These are phyloP conservation scores for Zangia roseola DNA, from an alignment of 768 basidiomycete genomes.

Conservation along the genomic window DNA sequence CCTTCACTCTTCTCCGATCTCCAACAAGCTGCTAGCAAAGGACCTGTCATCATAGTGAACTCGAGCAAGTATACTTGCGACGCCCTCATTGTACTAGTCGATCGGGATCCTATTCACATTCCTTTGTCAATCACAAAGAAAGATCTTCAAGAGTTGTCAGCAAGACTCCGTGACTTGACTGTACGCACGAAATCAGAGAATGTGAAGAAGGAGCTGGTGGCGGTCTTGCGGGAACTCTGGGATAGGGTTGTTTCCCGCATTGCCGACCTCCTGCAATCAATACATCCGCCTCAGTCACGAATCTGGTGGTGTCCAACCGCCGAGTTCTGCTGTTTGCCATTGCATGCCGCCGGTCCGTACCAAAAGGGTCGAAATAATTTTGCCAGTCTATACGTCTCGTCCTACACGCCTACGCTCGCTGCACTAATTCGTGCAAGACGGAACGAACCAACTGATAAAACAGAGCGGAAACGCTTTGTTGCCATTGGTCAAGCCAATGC, in stretches of 20 bases:
- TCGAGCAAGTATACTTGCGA: conserved; percentile 29
- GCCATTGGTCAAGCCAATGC: conserved; percentile 3
- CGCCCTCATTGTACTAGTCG: conserved; percentile 27
- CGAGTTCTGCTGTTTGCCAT: too few relatives aligned
- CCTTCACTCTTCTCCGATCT: conserved; percentile 15
- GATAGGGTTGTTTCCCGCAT: not conserved
- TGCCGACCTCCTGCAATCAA: not conserved
- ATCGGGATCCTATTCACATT: conserved; percentile 1
- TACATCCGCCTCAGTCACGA: not conserved
- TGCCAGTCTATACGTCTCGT: too few relatives aligned
- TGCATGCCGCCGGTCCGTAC: too few relatives aligned
- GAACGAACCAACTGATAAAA: too few relatives aligned
- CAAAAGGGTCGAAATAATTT: too few relatives aligned
- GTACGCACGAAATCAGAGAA: not conserved
- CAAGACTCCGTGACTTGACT: not conserved
- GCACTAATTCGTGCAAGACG: too few relatives aligned
- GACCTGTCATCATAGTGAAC: conserved; percentile 34
- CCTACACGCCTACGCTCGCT: too few relatives aligned
- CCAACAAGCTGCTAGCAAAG: conserved; percentile 15
- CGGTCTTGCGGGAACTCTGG: conserved; percentile 1
- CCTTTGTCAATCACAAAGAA: not conserved
- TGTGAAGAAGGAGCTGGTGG: not conserved
- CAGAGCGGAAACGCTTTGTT: conserved; percentile 1
- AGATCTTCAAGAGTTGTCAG: not conserved
- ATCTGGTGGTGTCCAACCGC: too few relatives aligned